A percentile compares a stretch with the other conserved stretches of the same genome.
phyloP scores from a whole-genome alignment of 768 basidiomycete genomes.

The Pisolithus albus region DNA sequence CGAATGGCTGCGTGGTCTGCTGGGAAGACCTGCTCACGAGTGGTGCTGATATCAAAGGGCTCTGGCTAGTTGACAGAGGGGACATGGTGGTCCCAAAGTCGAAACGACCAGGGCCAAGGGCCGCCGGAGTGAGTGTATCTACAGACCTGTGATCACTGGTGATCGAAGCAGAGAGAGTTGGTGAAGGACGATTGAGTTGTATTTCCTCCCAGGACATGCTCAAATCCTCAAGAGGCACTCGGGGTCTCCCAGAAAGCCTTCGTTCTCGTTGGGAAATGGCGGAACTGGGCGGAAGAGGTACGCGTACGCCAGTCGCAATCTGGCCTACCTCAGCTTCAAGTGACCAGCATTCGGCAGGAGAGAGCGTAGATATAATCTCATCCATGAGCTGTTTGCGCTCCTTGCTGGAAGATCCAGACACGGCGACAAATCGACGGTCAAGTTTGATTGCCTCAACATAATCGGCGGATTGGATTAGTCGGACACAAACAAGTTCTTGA shows the following conservation, averaged over 20 bases:
- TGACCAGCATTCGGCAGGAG: conserved; percentile 54
- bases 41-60: not conserved
- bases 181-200: conserved; percentile 10
- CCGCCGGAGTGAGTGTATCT: conserved; percentile 6
- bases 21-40: not conserved
- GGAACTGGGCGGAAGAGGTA: conserved; percentile 5
- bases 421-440: conserved; percentile 53
- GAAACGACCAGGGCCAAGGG: conserved; percentile 9
- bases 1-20: not conserved
- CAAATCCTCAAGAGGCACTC: conserved; percentile 20
- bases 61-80: not conserved
- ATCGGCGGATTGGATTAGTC: conserved; percentile 66
- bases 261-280: conserved; percentile 15
- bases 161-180: conserved; percentile 2
- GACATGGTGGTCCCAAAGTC: not conserved
- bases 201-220: conserved; percentile 66
- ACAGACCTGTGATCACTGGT: conserved; percentile 3
- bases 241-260: not conserved
- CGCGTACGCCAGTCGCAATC: conserved; percentile 19
- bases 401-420: conserved; percentile 27
- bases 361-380: conserved; percentile 58
- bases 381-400: conserved; percentile 67
- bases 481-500: conserved; percentile 74
- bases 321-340: conserved; percentile 54
- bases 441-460: conserved; percentile 70